Base-by-base conservation (phyloP, 768 basidiomycete genomes). In the Tulasnella sp. region DNA sequence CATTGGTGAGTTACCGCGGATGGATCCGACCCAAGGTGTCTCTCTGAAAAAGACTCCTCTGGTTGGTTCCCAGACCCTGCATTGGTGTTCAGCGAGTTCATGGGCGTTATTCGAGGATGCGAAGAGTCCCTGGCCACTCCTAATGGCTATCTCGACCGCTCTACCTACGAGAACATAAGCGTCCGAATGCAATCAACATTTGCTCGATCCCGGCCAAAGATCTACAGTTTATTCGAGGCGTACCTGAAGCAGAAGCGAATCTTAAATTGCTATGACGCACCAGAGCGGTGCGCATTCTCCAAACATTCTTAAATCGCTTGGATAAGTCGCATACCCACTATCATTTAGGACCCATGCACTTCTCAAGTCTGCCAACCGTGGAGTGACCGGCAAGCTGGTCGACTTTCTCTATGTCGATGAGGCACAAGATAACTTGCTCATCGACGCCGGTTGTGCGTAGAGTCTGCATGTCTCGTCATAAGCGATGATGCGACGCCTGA, bases 371-470 rank as follows among this genome's bases (percentile, higher is more conserved):
- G 4, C 44, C 3, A 43, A 44, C 17, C 3, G 11, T 0, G 45
- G 42, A 1, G 23, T 44, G 4, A 4, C 4, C 4, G 45, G 45
- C 11, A 9, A 45, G 3, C 17, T 3, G 1, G n/a, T 84, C 4
- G 78, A 85, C 61, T 80, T 74, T 60, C 60, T 86, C 81, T 86
- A 85, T 65, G 75, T 88, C 1, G 86, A 88, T 45, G 86, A 88
- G 69, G 80, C 78, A 0, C 86, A 88, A 66, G 86, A 88, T 63
- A 79, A 83, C 64, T 72, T 87, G 0, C 72, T 87, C 7, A 77
- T 86, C 3, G 85, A 87, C 65, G 74, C 78, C 1, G 71, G 80
- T 15, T 63, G 85, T 86, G 68, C 27, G 77, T 68, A 1, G 30
- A 4, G 51, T 17, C 27, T 26, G 45, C 23, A 15, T 19, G n/a